Conservation (phyloP, 164 flowering plant species). For the Annona cherimola region DNA sequence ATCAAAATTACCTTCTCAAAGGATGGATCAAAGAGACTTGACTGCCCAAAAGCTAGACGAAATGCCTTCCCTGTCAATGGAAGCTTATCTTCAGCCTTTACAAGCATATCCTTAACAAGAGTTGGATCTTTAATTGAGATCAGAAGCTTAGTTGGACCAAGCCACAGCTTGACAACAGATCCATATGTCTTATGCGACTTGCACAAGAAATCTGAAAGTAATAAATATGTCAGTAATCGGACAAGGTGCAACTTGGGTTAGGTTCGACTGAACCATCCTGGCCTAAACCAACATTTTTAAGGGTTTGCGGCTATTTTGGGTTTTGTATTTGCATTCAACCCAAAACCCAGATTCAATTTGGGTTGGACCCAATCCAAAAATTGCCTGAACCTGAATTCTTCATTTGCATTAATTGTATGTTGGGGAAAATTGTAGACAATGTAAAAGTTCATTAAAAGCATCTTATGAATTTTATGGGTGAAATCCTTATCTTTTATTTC, state of each 20-base stretch:
- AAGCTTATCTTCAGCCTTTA: conserved; percentile 58
- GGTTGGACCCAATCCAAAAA: too few relatives aligned
- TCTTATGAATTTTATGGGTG: too few relatives aligned
- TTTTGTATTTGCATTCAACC: too few relatives aligned
- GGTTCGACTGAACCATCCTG: too few relatives aligned
- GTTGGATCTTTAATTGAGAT: conserved; percentile 53
- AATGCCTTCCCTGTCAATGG: conserved; percentile 53
- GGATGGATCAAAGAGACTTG: conserved; percentile 49
- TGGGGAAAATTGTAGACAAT: too few relatives aligned
- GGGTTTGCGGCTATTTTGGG: too few relatives aligned
- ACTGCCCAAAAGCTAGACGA: conserved; percentile 53
- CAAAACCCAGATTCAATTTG: too few relatives aligned
- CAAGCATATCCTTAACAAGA: conserved; percentile 48
- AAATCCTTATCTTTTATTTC: too few relatives aligned
- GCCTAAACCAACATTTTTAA: too few relatives aligned
- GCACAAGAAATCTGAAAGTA: conserved; percentile 33
- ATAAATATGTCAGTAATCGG: neutral
- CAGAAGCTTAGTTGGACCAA: conserved; percentile 57
- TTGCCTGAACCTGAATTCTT: too few relatives aligned
- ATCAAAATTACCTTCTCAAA: conserved; percentile 38
- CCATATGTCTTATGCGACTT: conserved; percentile 54
- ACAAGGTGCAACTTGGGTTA: neutral
- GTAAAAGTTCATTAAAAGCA: too few relatives aligned
- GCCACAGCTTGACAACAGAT: conserved; percentile 56
- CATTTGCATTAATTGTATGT: too few relatives aligned